Evolutionary conservation across 78 protist species (phyloP), one percentile per base, ranked within the genome.

Genomic region (Speleostelium caveatum): DNA sequence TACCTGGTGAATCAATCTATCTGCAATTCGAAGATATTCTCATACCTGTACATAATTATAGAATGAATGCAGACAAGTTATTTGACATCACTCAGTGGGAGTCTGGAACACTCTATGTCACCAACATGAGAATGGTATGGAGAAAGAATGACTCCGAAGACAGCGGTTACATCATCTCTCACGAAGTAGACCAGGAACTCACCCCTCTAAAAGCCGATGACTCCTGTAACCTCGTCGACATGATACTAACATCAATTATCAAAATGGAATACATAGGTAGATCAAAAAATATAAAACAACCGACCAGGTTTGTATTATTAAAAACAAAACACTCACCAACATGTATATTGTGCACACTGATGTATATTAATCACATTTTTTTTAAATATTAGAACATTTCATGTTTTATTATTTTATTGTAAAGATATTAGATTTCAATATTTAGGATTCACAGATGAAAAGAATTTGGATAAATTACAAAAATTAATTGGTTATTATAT

Each of bases 361-460:
- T n/a, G n/a, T n/a, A n/a, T n/a, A n/a, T n/a, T n/a, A n/a, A n/a
- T n/a, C n/a, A n/a, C n/a, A n/a, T n/a, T n/a, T n/a, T n/a, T n/a
- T n/a, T n/a, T n/a, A n/a, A n/a, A n/a, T n/a, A 49, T 16, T 1
- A 22, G 30, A 49, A 49, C 24, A 78, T 72, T 30, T 24, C 58
- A 69, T 30, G 35, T 83, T 6, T 83, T 55, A 36, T 51, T 83
- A 33, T 60, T 61, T 1, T 83, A 71, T 83, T 83, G 79, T 33
- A 83, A 83, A 51, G 67, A 69, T 71, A 83, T 83, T 22, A 53
- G 77, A 60, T 83, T 83, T 39, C 91, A 83, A 59, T 83, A 83
- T 14, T 59, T 83, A 35, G 91, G 73, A 19, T 83, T 83, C 32
- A 28, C 17, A 42, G 68, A 63, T 58, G 91, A 83, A 33, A 36